phyloP scores from a whole-genome alignment of 2,329 filamentous ascomycete species.

The Bisporella sp. region DNA sequence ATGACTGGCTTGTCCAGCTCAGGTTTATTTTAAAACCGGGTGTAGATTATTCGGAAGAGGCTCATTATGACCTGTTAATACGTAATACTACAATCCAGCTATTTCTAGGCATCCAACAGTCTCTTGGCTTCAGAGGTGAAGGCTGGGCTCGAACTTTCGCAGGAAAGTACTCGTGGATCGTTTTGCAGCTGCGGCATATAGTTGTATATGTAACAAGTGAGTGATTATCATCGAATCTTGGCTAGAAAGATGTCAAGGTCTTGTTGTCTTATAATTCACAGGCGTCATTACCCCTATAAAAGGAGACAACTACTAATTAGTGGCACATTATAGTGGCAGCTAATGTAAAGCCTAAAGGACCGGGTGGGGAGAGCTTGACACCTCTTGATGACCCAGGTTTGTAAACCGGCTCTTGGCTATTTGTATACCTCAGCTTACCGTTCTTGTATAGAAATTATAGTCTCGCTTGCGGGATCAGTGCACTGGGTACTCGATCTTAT shows the following conservation, averaged over 20 bases:
- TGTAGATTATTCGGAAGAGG: slow-evolving; percentile 76
- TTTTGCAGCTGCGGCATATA: slow-evolving; percentile 68
- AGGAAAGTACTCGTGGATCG: slow-evolving; percentile 68
- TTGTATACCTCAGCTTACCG: slow-evolving; percentile 1
- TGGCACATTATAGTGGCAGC: slow-evolving; percentile 38
- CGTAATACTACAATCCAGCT: slow-evolving; percentile 67
- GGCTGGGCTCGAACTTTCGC: slow-evolving; percentile 54
- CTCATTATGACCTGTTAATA: slow-evolving; percentile 64
- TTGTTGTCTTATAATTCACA: no score
- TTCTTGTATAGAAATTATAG: slow-evolving; percentile 54
- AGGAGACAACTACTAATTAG: no score
- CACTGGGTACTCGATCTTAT: slow-evolving; percentile 73
- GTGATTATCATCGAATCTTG: not conserved
- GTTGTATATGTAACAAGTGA: slow-evolving; percentile 51
- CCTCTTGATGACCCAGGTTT: slow-evolving; percentile 58
- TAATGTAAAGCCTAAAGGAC: slow-evolving; percentile 36
- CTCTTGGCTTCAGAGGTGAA: slow-evolving; percentile 66
- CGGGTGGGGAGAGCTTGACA: slow-evolving; percentile 48
- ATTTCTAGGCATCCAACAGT: slow-evolving; percentile 71
- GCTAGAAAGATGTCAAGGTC: no score
- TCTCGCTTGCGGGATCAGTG: slow-evolving; percentile 65
- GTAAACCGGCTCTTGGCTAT: slow-evolving; percentile 9
- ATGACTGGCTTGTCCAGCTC: slow-evolving; percentile 58
- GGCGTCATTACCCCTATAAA: no score
- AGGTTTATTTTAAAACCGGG: slow-evolving; percentile 64